Base-by-base conservation (phyloP, 192 early-diverging fungal species). In the Coemansia sp. region DNA sequence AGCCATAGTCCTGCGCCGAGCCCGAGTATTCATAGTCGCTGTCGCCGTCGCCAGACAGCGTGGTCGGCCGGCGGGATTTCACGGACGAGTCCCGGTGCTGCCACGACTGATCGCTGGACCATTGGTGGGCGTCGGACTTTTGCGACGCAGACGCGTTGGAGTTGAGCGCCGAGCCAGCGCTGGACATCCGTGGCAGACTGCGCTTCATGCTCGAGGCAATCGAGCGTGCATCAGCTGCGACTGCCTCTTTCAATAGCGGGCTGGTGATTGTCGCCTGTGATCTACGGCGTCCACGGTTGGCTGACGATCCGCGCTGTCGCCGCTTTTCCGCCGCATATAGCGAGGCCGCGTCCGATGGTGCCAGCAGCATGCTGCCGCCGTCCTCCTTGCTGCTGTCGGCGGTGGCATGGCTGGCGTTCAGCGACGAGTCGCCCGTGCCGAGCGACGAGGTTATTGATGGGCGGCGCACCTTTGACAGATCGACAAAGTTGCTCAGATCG, bases 401-500 rank as follows among this genome's bases (percentile, higher is more conserved):
- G n/a, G 69, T 32, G 9, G 33, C 58, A 42, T 59, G 38, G 30
- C 69, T 62, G 23, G 56, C 65, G 40, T 58, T 67, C 27, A 78
- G 16, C 25, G 69, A 67, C 49, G 72, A 80, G 18, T 80, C 77
- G 1, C 45, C 62, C 0, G 77, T 80, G 49, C 64, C 64, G 19
- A 71, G 47, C 14, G 77, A 80, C 11, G 77, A 80, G 1, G 77
- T 71, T 18, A 64, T 56, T 19, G 77, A 80, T 11, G 77, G 77
- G 2, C 77, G 59, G 28, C 77, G 71, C 35, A 80, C 67, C 58
- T 74, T 73, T 14, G 72, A 51, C 47, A 80, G 40, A 32, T 80
- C 72, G 28, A 80, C 77, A 71, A 80, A 80, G 54, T 62, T 71
- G 24, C 61, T 50, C 18, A 80, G 48, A 38, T 80, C 77, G 56